Conservation (phyloP, 257 asterid species). For the Fraxinus americana region DNA sequence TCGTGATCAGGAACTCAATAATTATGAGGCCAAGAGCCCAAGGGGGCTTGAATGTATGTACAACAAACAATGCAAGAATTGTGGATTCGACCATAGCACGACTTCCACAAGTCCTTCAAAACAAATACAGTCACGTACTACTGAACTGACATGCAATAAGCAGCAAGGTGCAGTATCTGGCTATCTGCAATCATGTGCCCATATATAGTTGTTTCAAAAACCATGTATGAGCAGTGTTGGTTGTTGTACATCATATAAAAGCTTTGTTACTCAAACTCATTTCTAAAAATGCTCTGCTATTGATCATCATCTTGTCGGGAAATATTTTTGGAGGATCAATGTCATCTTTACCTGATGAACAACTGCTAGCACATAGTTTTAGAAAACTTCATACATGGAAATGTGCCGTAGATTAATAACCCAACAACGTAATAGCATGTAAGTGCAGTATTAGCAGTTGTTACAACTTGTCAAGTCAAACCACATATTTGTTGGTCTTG, state of each 20-base stretch:
- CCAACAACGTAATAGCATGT: not conserved
- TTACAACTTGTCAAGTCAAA: not conserved
- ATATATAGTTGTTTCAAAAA: not conserved
- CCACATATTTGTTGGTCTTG: not conserved
- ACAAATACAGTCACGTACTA: not conserved
- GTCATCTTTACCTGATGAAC: not conserved
- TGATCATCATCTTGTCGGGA: not conserved
- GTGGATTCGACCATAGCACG: too few relatives aligned
- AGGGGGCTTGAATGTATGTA: too few relatives aligned
- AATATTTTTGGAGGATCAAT: not conserved
- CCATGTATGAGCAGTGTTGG: not conserved
- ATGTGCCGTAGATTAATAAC: not conserved
- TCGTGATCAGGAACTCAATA: too few relatives aligned
- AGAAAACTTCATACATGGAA: not conserved
- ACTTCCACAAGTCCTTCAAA: not conserved
- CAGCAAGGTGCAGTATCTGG: not conserved
- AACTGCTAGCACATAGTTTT: not conserved
- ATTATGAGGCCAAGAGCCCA: too few relatives aligned
- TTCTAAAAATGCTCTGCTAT: not conserved
- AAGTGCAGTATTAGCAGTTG: not conserved
- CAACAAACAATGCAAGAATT: too few relatives aligned
- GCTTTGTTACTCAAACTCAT: not conserved
- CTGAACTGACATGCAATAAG: not conserved
- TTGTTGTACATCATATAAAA: not conserved
- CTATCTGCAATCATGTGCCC: not conserved